Evolutionary conservation across 345 rosid genomes (phyloP), one percentile per base, ranked within the genome.

Genomic region (Camelina hispida): DNA sequence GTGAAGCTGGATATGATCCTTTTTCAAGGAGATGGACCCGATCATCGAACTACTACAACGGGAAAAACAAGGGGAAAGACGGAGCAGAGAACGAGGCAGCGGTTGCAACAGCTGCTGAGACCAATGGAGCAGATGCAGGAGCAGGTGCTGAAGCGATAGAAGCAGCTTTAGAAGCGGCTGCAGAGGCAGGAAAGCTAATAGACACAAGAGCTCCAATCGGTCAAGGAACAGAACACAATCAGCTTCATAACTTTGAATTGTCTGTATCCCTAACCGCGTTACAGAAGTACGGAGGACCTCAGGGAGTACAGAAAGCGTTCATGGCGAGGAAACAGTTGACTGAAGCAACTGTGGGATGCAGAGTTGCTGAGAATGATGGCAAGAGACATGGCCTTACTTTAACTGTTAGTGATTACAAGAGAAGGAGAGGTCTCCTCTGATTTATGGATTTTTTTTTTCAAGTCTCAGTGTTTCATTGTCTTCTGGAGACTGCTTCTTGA

Each of bases 1-100:
- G 98, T 61, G 99, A 96, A 82, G 99, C 91, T 32, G 97, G 98
- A 28, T 96, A 93, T 65, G 99, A 96, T 79, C 98, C 99, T 40
- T 96, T 93, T 85, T 96, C 99, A 28, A 91, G 99, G 73, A 87
- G 98, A 81, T 93, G 99, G 99, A 93, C 99, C 6, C 86, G 96
- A 76, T 96, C 98, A 55, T 89, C 87, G 52, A 96, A 93, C 79
- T 96, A 93, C 81, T 96, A 87, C 61, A 85, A 81, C n/a, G 85
- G 89, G 11, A 85, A 83, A 63, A 75, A 81, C 20, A 82, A 76
- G 12, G 87, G 62, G 58, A 75, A 55, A 9, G 72, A 64, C 2
- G 87, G 64, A 8, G 83, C 15, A 3, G 67, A 65, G 54, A 78
- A 51, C 70, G 85, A 68, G 37, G 86, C 7, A 25, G 75, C 23